These are phyloP conservation scores for Persicaria tinctoria DNA, from an alignment of 148 eudicot genomes.

Conservation along the genomic window DNA sequence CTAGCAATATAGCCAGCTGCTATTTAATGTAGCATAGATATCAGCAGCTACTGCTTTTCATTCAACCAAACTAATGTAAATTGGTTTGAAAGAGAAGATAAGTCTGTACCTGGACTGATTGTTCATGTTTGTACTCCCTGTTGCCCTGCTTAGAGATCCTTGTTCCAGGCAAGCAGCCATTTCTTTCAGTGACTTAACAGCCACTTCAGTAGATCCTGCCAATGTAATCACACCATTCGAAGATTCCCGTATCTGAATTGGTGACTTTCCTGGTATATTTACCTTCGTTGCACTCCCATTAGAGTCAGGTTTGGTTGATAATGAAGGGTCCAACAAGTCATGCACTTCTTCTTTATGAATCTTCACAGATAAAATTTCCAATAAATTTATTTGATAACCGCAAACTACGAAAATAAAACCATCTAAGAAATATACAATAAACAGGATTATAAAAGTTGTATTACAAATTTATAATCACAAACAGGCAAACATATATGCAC, in stretches of 20 bases:
- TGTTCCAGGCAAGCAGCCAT: slow-evolving; percentile 94
- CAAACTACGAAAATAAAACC: not conserved
- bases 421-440: not conserved
- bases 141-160: slow-evolving; percentile 93
- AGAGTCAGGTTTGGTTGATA: slow-evolving; percentile 53
- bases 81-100: not conserved
- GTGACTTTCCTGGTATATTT: slow-evolving; percentile 68
- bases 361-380: slow-evolving; percentile 32
- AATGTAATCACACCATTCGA: slow-evolving; percentile 94
- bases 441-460: not conserved
- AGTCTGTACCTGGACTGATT: slow-evolving; percentile 73
- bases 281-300: slow-evolving; percentile 60
- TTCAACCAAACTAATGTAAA: not conserved
- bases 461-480: not conserved
- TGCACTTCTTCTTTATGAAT: slow-evolving; percentile 97
- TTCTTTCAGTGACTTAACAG: slow-evolving; percentile 77
- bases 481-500: not conserved
- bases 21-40: not conserved
- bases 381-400: slow-evolving; percentile 15
- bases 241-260: slow-evolving; percentile 92
- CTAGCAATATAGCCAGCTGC: not conserved
- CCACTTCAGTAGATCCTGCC: slow-evolving; percentile 95
- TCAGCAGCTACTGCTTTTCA: not conserved
- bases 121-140: slow-evolving; percentile 99
- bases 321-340: slow-evolving; percentile 71